A percentile compares a stretch with the other conserved stretches of the same genome.
These are phyloP conservation scores for Theileria annulata DNA, from an alignment of 169 alveolate species.

Conservation along the genomic window DNA sequence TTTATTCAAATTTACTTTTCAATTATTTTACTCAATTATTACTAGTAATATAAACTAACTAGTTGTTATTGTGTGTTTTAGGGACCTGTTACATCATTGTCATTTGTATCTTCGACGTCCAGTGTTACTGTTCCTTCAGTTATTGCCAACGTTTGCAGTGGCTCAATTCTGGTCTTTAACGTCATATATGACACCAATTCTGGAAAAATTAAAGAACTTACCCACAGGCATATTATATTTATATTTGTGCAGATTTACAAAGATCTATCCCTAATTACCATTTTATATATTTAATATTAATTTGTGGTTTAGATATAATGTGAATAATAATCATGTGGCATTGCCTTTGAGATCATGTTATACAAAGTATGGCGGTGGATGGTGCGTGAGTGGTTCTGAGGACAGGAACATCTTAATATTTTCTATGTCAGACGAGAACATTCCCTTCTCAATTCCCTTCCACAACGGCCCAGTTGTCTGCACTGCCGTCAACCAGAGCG, in stretches of 20 bases:
- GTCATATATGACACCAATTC: constrained; percentile 71
- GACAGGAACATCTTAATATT: constrained; percentile 73
- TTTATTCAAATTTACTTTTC: constrained; percentile 7
- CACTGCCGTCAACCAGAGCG: constrained; percentile 79
- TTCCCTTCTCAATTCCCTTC: constrained; percentile 61
- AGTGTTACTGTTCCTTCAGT: constrained; percentile 58
- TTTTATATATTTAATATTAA: neutral
- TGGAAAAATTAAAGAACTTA: constrained; percentile 60
- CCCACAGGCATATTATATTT: constrained; percentile 23
- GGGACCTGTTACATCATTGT: constrained; percentile 76
- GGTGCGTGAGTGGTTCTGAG: constrained; percentile 80
- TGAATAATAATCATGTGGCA: constrained; percentile 71
- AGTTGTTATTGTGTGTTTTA: constrained; percentile 23
- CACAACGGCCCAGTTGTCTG: constrained; percentile 83
- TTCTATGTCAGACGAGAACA: constrained; percentile 67
- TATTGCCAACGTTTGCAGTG: constrained; percentile 78
- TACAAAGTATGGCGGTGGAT: constrained; percentile 78
- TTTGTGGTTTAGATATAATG: constrained; percentile 49
- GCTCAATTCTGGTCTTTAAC: constrained; percentile 77
- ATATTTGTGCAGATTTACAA: neutral
- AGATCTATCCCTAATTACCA: neutral
- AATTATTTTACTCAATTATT: no score
- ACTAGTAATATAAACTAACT: neutral
- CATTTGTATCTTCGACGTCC: constrained; percentile 72
- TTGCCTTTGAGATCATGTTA: constrained; percentile 73